Evolutionary conservation across 2,329 filamentous ascomycete species (phyloP), one percentile per base, ranked within the genome.

Genomic region (Diaporthe citrichinensis): DNA sequence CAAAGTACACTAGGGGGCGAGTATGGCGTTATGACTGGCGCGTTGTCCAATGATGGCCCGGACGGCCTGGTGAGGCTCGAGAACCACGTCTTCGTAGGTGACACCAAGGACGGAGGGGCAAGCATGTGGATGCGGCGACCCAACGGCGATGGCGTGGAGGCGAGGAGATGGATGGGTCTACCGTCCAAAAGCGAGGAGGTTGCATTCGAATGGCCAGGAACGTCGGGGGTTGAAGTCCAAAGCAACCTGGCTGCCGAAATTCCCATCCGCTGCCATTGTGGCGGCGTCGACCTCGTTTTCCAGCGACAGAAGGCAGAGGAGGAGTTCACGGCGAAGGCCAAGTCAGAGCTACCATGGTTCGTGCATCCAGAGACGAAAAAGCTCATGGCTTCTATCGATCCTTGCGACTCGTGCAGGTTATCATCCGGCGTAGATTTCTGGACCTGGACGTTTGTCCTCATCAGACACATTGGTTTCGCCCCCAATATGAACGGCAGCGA

Each of bases 81-180:
- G 0, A 75, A 83, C 2, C 86, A 89, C 73, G 84, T 87, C 4
- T 89, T 85, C 74, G 81, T 90, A 0, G 84, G 80, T 1, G 88
- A 90, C 73, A 91, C 89, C 0, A 39, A 83, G 1, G 89, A 91
- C 78, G 89, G 89, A 3, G 89, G 90, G 0, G 84, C 88, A 1
- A 84, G 84, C 3, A 79, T 84, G 1, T 91, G 87, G 87, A 78
- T 90, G 6, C 82, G 81, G 34, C 77, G 81, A 9, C 71, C 80
- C 0, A 85, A 86, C 55, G 72, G 77, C 0, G 80, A 83, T 58
- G 83, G 82, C 0, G 68, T 46, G 12, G 74, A 44, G 4, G 72
- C 80, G 1, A 78, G 78, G 10, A 74, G 80, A 0, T 86, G 83
- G 84, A 76, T 72, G 15, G 81, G 78, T 0, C 55, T 69, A 2